Percentiles rank a stretch among this genome's conserved stretches.
Conservation (phyloP, 2,329 filamentous ascomycete genomes). For the Colletotrichum lindemuthianum region DNA sequence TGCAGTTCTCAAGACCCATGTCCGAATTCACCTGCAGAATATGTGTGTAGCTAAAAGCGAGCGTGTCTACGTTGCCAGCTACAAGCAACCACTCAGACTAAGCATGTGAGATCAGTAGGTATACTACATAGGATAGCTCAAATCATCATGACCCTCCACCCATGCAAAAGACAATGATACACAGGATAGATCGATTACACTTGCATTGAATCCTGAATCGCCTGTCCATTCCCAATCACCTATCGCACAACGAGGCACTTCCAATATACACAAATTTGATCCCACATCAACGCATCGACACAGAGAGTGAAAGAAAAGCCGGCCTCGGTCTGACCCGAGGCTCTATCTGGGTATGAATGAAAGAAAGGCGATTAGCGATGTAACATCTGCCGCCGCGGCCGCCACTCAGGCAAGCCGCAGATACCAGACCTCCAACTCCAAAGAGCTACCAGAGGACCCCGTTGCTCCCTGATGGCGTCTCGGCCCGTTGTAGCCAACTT, state of each 20-base stretch:
- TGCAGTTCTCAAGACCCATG: too few species aligned
- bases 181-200: constrained; percentile 28
- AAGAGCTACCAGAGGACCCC: constrained; percentile 19
- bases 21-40: too few species aligned
- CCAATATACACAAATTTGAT: constrained; percentile 33
- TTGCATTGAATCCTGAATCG: constrained; percentile 23
- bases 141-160: constrained; percentile 2
- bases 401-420: constrained; percentile 6
- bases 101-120: too few species aligned
- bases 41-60: too few species aligned
- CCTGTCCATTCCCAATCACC: constrained; percentile 1
- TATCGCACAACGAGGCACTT: constrained; percentile 12
- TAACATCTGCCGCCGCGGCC: constrained; percentile 27
- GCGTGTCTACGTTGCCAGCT: too few species aligned
- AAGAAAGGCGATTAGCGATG: constrained; percentile 35
- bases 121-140: neutral
- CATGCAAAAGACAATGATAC: constrained; percentile 8
- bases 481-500: too few species aligned
- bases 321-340: constrained; percentile 25
- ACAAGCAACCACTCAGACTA: too few species aligned
- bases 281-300: constrained; percentile 28
- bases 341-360: constrained; percentile 37
- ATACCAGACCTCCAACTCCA: neutral
- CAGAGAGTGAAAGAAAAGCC: constrained; percentile 34
- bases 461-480: neutral